Base-by-base conservation (phyloP, 768 basidiomycete genomes). In the Boletus vinaceobasis region DNA sequence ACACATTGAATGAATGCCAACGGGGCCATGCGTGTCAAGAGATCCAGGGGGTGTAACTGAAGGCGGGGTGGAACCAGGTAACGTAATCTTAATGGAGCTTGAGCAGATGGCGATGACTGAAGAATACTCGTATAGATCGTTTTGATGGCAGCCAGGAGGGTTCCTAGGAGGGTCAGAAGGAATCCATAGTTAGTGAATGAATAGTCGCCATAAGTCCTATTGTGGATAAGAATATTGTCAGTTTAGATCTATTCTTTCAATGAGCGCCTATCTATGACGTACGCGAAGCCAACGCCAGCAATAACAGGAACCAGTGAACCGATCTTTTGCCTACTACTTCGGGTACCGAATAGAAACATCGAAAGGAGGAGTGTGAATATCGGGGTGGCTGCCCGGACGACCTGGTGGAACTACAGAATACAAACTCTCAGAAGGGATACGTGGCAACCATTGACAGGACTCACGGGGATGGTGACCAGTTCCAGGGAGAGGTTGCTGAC, bases 131-230 rank as follows among this genome's bases (percentile, higher is more conserved):
- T 98, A 60, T 87, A 83, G 43, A 98, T 87, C 0, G 96, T 97
- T 71, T 98, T 98, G 50, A 97, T 74, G 8, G 97, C 88, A 6
- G 97, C 97, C 36, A 99, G 82, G 50, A 96, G 68, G 0, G 96
- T 93, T 42, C 97, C 97, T 17, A 94, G 72, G 14, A 99, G 79
- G 0, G 97, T 98, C 21, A 99, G 79, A 65, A 90, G 61, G 54
- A 98, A 82, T 5, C 97, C 97, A 70, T 83, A 83, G 2, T 77
- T 70, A 1, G 93, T 97, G 71, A 88, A 97, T 64, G 92, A 88
- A 73, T 97, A 98, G 66, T 98, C 95, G 50, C 95, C 97, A 53
- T 93, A 96, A 7, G 94, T 97, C 13, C 92, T 94, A 62, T 32
- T 9, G 14, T 7, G n/a, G n/a, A 31, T 32, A 29, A 27, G 11